Conservation (phyloP, 768 basidiomycete species). For the Hebeloma cylindrosporum region DNA sequence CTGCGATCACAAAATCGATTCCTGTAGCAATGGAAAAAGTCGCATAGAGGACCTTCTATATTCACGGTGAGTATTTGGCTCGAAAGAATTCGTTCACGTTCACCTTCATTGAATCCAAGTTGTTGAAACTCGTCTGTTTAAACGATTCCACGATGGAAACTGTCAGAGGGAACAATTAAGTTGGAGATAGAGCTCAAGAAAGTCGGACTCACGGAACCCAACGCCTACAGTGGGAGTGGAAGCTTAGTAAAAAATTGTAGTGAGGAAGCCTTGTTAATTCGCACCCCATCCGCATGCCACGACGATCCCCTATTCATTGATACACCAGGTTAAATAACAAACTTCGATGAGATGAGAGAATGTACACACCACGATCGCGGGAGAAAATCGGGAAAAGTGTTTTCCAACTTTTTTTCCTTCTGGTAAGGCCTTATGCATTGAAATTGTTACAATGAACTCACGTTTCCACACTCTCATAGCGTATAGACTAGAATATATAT, state of each 20-base stretch:
- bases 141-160: constrained; percentile 37
- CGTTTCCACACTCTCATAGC: constrained; percentile 44
- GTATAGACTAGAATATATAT: constrained; percentile 34
- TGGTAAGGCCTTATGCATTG: constrained; percentile 10
- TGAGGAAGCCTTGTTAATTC: not conserved
- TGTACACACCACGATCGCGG: constrained; percentile 15
- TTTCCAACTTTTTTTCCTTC: constrained; percentile 14
- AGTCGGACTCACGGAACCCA: constrained; percentile 12
- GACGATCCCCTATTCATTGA: too few species aligned
- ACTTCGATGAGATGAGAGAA: not conserved
- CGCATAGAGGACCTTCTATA: constrained; percentile 40
- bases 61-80: not conserved
- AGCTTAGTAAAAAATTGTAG: not conserved
- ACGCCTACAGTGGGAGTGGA: constrained; percentile 1
- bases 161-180: not conserved
- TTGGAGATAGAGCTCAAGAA: not conserved
- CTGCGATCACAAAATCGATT: constrained; percentile 40
- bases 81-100: constrained; percentile 5
- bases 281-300: constrained; percentile 38
- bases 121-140: constrained; percentile 26
- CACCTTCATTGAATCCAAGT: constrained; percentile 31
- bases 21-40: constrained; percentile 40
- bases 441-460: constrained; percentile 25
- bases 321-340: constrained; percentile 25
- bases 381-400: constrained; percentile 9